Evolutionary conservation across 2,329 filamentous ascomycete genomes (phyloP).

Genomic region (Trematosphaeria pertusa): DNA sequence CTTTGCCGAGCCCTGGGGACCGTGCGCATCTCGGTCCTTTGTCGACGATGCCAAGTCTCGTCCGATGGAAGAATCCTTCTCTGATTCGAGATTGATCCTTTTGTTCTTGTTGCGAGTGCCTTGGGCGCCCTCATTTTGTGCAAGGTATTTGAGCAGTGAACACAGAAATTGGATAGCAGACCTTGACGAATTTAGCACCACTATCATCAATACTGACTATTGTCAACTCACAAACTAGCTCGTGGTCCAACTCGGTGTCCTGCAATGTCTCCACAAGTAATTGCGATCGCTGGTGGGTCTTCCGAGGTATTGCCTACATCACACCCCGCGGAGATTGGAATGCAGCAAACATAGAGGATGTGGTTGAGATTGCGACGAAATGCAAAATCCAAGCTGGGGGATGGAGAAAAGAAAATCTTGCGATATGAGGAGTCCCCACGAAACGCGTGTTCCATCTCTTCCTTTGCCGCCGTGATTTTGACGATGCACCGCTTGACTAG

Average conservation of each 20-base stretch:
- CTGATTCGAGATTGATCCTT: too few relatives aligned
- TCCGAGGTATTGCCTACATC: background rate
- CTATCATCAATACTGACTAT: too few relatives aligned
- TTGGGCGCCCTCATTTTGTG: too few relatives aligned
- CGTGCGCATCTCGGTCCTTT: too few relatives aligned
- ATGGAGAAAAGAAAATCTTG: background rate
- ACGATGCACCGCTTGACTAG: background rate
- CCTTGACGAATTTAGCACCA: too few relatives aligned
- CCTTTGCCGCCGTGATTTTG: background rate
- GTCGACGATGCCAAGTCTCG: too few relatives aligned
- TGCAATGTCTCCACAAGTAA: conserved; percentile 21
- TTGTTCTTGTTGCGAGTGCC: too few relatives aligned
- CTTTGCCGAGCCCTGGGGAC: too few relatives aligned
- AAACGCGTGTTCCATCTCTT: background rate
- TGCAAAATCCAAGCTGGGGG: conserved; percentile 8
- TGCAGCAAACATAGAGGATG: conserved; percentile 18
- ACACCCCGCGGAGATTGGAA: background rate
- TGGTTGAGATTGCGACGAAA: conserved; percentile 16
- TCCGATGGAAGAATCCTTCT: too few relatives aligned
- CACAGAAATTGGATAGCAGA: conserved; percentile 7
- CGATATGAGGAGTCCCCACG: background rate
- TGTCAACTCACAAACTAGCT: conserved; percentile 17
- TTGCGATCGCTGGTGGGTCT: conserved; percentile 1
- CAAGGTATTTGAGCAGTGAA: too few relatives aligned
- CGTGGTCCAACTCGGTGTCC: conserved; percentile 11